Evolutionary conservation across 805 yeast species (phyloP).

Genomic region (Candida dajiaensis): DNA sequence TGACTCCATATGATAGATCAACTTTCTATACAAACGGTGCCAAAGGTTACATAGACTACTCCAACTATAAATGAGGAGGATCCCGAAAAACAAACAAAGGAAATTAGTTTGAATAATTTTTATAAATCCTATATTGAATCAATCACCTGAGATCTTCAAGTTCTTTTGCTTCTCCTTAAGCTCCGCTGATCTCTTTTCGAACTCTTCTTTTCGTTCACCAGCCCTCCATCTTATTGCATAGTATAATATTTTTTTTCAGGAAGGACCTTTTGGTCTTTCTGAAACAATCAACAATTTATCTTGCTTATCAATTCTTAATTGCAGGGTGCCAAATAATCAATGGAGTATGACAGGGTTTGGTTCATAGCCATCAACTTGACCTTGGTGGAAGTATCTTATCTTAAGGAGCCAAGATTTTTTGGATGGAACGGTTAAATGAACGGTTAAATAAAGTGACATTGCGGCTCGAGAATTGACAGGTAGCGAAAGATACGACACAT

Average conservation of each 20-base stretch:
- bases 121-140: neutral
- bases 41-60: conserved; percentile 7
- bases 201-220: conserved; percentile 26
- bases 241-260: conserved; percentile 20
- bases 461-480: neutral
- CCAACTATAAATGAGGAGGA: neutral
- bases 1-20: conserved; percentile 28
- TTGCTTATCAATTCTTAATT: no score
- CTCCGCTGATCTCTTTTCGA: conserved; percentile 19
- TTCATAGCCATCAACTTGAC: neutral
- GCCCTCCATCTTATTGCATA: conserved; percentile 20
- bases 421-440: neutral
- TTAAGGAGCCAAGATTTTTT: neutral
- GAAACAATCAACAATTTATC: neutral
- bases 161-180: conserved; percentile 8
- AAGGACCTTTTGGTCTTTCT: conserved; percentile 19
- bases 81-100: neutral
- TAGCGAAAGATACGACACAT: neutral
- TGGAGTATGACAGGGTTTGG: neutral
- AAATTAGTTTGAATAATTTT: neutral
- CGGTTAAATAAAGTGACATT: neutral
- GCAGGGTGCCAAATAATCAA: neutral
- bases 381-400: neutral
- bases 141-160: conserved; percentile 10
- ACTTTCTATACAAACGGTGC: conserved; percentile 27